A percentile compares a stretch with the other conserved stretches of the same genome.
phyloP scores from a whole-genome alignment of 345 rosid genomes.

The Moricandia arvensis region DNA sequence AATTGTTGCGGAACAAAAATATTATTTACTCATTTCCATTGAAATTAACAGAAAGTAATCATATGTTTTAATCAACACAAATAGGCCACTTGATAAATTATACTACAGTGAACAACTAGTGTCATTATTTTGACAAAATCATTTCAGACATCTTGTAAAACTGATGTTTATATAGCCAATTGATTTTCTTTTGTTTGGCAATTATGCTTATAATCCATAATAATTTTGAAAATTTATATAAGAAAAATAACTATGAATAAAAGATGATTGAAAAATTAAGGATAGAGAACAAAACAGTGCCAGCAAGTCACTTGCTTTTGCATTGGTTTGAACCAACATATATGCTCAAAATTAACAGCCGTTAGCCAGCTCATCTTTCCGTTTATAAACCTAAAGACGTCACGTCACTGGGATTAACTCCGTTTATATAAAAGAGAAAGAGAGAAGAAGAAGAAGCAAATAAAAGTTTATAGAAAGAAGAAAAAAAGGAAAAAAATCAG shows the following conservation, averaged over 20 bases:
- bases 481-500: not conserved
- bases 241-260: not conserved
- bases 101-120: not conserved
- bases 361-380: slow-evolving; percentile 55
- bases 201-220: not conserved
- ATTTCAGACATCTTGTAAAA: not conserved
- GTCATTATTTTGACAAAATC: slow-evolving; percentile 14
- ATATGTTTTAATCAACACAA: not conserved
- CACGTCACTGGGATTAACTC: slow-evolving; percentile 36
- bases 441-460: slow-evolving; percentile 7
- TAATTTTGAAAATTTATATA: not conserved
- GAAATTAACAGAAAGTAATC: not conserved
- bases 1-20: slow-evolving; percentile 12
- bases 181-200: not conserved
- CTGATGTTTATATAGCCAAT: not conserved
- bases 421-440: slow-evolving; percentile 40
- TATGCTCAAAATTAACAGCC: slow-evolving; percentile 35
- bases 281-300: slow-evolving; percentile 38
- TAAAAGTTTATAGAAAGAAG: slow-evolving; percentile 21
- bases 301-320: slow-evolving; percentile 46
- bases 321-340: slow-evolving; percentile 40
- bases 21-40: not conserved
- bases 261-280: not conserved
- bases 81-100: slow-evolving; percentile 25
- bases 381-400: slow-evolving; percentile 15